Evolutionary conservation across 306 rosid genomes (phyloP), one percentile per base, ranked within the genome.

Genomic region (Fagus sylvatica): DNA sequence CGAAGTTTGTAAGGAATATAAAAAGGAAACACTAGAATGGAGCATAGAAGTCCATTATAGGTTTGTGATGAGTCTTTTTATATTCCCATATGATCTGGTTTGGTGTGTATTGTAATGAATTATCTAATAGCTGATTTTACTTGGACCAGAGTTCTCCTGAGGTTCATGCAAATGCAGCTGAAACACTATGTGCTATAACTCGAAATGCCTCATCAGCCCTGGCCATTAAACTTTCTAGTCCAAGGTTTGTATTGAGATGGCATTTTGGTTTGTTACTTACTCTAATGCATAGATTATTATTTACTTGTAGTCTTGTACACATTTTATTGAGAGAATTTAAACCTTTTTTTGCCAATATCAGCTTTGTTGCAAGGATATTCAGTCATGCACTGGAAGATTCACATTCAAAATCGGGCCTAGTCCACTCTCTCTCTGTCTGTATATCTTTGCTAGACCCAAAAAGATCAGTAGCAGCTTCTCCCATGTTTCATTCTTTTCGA

Each of bases 361-460:
- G 98, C 78, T 91, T 82, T 73, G 97, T 96, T 33, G 80, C 91
- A 78, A 87, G 94, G 79, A 81, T 96, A 80, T 88, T 96, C 87
- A 84, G 82, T 77, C 93, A 90, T 83, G 98, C 97, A 68, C 77
- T 96, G 96, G 97, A 93, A 87, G 94, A 87, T 90, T 91, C 98
- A 72, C 85, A 77, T 66, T 90, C 94, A 0, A 88, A 91, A 83
- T 93, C 94, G 75, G 84, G 89, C 85, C 96, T 96, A 77, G 96
- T 96, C 69, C 86, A 91, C 81, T 93, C 97, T 17, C 98, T 93
- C 53, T 93, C 97, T 71, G 96, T 93, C 65, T 96, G 97, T 86
- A 90, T 96, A 84, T 91, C 99, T 71, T 87, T 96, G 88, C 85
- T 96, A 91, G 99, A 96, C 86, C 97, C 98, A 22, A 91, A 87